These are phyloP conservation scores for Lachnellula arida DNA, from an alignment of 2,329 filamentous ascomycete species.

Conservation along the genomic window DNA sequence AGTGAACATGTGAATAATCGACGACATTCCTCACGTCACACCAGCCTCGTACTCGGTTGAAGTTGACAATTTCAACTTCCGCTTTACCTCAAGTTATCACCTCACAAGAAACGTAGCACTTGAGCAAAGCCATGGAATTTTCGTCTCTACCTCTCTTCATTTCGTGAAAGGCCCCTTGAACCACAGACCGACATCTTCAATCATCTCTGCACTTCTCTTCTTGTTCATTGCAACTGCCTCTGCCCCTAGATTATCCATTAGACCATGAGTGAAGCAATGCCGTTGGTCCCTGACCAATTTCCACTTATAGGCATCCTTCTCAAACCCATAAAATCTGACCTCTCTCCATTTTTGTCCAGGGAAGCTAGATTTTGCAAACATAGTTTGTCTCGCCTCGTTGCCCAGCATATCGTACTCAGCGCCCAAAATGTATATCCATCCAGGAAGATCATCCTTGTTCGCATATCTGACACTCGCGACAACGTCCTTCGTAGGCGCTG, in stretches of 20 bases:
- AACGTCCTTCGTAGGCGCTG: constrained; percentile 41
- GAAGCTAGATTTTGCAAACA: constrained; percentile 15
- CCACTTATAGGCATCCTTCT: constrained; percentile 19
- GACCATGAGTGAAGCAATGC: constrained; percentile 21
- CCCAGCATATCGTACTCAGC: constrained; percentile 19
- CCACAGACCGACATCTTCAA: constrained; percentile 16
- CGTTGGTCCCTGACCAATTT: constrained; percentile 12
- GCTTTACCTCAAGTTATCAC: too few relatives aligned
- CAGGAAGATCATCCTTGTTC: constrained; percentile 16
- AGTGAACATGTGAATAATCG: too few relatives aligned
- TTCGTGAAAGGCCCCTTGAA: constrained; percentile 15
- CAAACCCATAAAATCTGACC: constrained; percentile 12
- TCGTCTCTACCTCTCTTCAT: background rate
- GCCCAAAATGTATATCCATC: constrained; percentile 16
- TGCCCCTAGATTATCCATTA: constrained; percentile 8
- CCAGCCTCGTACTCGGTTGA: too few relatives aligned
- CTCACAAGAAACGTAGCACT: too few relatives aligned
- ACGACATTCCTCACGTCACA: too few relatives aligned
- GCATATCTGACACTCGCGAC: constrained; percentile 33
- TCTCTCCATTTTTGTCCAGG: constrained; percentile 4
- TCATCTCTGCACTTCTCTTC: constrained; percentile 7
- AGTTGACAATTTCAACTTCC: too few relatives aligned
- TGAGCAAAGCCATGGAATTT: too few relatives aligned
- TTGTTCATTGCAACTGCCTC: constrained; percentile 13
- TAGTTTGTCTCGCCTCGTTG: constrained; percentile 15